Evolutionary conservation across 164 flowering plant genomes (phyloP), one percentile per base, ranked within the genome.

Genomic region (Sedum album): DNA sequence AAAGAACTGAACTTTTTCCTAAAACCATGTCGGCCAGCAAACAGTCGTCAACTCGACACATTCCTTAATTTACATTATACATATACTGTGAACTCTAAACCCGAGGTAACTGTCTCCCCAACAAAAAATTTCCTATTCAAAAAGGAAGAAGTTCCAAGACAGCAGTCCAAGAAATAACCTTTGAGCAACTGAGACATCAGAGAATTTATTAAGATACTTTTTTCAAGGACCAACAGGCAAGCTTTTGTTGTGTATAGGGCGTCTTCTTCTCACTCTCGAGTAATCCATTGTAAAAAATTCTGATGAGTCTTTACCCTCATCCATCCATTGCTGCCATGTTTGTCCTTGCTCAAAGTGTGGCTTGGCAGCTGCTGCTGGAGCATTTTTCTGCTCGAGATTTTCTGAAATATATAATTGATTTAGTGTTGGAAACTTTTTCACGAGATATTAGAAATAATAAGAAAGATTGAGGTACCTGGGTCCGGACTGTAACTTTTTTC

Each of bases 221-320:
- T 70, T 73, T 76, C 72, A 78, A 11, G 82, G 84, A 69, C 60
- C 73, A 39, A 42, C 51, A 11, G 77, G 83, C 65, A 69, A 1
- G 21, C 76, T 49, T 71, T 77, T 75, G 82, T 82, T 82, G 66
- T 82, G 85, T 67, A 80, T 74, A 60, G 85, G 85, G 9, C 79
- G 80, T 71, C 81, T 65, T 72, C 78, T 70, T 76, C 75, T 76
- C 8, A 76, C 76, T 7, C n/a, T 46, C 5, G 69, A 2, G 69
- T 82, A 82, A 73, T 82, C 85, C 85, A 82, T 82, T 0, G 80
- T 76, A 46, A 73, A 76, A 53, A 49, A 73, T 8, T 79, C 69
- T 0, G 82, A 73, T 9, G 68, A 55, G 67, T 80, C 79, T 25
- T 44, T 77, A 13, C 41, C 11, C 26, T 65, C 73, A 4, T 81